These are phyloP conservation scores for Aspergillus sp. DNA, from an alignment of 2,329 filamentous ascomycete species.

Conservation along the genomic window DNA sequence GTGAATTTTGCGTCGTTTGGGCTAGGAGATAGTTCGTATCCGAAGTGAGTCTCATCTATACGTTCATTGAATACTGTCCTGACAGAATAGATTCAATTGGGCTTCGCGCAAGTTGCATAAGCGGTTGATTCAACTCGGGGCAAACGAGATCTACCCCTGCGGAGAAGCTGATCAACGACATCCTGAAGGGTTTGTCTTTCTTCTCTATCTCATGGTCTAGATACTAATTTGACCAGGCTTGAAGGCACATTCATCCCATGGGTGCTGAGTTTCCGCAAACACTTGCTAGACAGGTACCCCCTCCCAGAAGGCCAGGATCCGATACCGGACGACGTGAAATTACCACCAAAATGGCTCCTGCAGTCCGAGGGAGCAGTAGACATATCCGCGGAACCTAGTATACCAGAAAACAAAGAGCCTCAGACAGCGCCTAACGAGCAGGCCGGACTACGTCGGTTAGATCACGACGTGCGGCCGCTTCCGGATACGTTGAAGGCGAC, in stretches of 20 bases:
- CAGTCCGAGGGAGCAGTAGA: slow-evolving; percentile 2
- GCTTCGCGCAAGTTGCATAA: slow-evolving; percentile 82
- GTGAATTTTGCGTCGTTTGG: slow-evolving; percentile 81
- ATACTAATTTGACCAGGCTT: slow-evolving; percentile 46
- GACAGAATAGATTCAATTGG: slow-evolving; percentile 69
- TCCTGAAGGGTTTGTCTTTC: slow-evolving; percentile 67
- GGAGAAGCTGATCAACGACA: slow-evolving; percentile 93
- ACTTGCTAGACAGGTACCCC: slow-evolving; percentile 62
- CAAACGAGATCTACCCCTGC: slow-evolving; percentile 63
- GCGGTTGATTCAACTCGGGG: slow-evolving; percentile 75
- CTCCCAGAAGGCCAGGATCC: slow-evolving; percentile 60
- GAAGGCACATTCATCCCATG: slow-evolving; percentile 78
- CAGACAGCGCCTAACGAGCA: slow-evolving; percentile 6
- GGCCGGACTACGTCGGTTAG: slow-evolving; percentile 22
- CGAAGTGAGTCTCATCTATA: slow-evolving; percentile 55
- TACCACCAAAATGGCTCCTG: slow-evolving; percentile 68
- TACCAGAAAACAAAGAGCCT: slow-evolving; percentile 3
- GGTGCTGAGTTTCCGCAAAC: slow-evolving; percentile 60
- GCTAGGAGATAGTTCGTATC: slow-evolving; percentile 88
- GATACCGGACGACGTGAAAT: slow-evolving; percentile 65
- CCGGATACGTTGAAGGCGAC: slow-evolving; percentile 51
- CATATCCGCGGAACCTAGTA: slow-evolving; percentile 1
- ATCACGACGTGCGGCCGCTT: slow-evolving; percentile 50
- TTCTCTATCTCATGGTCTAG: not conserved
- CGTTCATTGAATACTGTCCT: slow-evolving; percentile 3